Evolutionary conservation across 371 early-diverging fungal genomes (phyloP).

Genomic region (Syncephalastrum monosporum): DNA sequence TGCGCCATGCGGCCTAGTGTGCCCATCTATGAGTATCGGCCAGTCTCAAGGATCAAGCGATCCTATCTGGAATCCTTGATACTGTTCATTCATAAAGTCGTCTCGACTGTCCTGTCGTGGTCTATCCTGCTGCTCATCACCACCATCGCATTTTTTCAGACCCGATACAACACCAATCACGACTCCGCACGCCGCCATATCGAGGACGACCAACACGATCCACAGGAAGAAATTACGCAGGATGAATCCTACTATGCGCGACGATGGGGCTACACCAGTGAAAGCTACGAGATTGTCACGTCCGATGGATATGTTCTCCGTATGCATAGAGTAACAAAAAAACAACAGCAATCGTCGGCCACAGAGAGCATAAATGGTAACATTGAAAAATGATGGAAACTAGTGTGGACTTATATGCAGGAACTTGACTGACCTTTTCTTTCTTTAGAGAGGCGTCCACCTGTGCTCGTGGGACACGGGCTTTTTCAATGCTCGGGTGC

Average conservation of each 20-base stretch:
- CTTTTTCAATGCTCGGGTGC: slow-evolving; percentile 63
- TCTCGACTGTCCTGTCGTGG: neutral
- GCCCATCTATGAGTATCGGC: too few relatives aligned
- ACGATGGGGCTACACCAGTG: slow-evolving; percentile 41
- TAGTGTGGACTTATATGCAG: neutral
- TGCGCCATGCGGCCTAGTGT: too few relatives aligned
- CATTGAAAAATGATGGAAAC: neutral
- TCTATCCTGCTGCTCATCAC: neutral
- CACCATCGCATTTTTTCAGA: slow-evolving; percentile 1
- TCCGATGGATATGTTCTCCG: slow-evolving; percentile 45
- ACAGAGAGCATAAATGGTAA: neutral
- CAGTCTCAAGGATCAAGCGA: too few relatives aligned
- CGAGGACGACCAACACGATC: neutral
- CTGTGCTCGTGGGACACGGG: slow-evolving; percentile 59
- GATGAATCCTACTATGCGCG: slow-evolving; percentile 36
- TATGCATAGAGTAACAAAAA: slow-evolving; percentile 30
- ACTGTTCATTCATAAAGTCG: too few relatives aligned
- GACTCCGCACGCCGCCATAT: neutral
- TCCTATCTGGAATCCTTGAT: too few relatives aligned
- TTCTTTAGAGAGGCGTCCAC: slow-evolving; percentile 21
- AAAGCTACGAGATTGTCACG: slow-evolving; percentile 34
- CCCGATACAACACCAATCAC: neutral
- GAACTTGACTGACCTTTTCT: slow-evolving; percentile 3
- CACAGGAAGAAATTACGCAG: slow-evolving; percentile 24
- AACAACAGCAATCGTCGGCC: neutral